Percentiles rank a stretch among this genome's conserved stretches.
Conservation (phyloP, 2,329 filamentous ascomycete genomes). For the Curvularia hawaiiensis region DNA sequence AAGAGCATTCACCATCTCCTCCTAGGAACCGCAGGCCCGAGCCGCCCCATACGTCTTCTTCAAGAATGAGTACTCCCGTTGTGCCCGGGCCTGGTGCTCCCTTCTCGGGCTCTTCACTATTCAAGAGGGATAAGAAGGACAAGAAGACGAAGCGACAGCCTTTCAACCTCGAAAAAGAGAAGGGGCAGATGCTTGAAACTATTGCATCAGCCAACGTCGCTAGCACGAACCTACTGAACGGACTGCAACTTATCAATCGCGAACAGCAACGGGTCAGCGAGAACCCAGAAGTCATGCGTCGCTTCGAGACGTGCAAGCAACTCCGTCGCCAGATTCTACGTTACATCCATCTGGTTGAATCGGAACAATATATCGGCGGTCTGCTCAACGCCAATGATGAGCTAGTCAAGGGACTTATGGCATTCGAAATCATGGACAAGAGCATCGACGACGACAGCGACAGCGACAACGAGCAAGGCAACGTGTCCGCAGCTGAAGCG, state of each 20-base stretch:
- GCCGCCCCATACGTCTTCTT: constrained; percentile 36
- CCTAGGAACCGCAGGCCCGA: constrained; percentile 30
- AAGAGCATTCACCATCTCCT: constrained; percentile 52
- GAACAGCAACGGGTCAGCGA: constrained; percentile 88
- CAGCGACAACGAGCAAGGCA: constrained; percentile 57
- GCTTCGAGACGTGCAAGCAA: constrained; percentile 86
- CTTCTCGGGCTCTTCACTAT: constrained; percentile 58
- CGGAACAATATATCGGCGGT: constrained; percentile 86
- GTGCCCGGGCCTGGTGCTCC: constrained; percentile 34
- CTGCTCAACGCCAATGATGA: constrained; percentile 94
- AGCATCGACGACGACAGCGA: constrained; percentile 77
- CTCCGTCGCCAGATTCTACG: constrained; percentile 83
- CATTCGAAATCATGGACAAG: constrained; percentile 90
- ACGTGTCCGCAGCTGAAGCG: constrained; percentile 25
- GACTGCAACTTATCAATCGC: constrained; percentile 86
- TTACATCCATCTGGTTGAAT: constrained; percentile 91
- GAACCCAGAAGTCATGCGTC: constrained; percentile 73
- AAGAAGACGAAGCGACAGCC: constrained; percentile 63
- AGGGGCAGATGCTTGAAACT: constrained; percentile 82
- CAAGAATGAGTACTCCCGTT: constrained; percentile 35
- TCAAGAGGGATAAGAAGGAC: constrained; percentile 58
- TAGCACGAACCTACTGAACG: constrained; percentile 87
- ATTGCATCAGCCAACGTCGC: constrained; percentile 90
- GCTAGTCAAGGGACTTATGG: constrained; percentile 90
- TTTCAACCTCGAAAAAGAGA: constrained; percentile 88